Base-by-base conservation (phyloP, 164 flowering plant species). In the Chloranthus sessilifolius region DNA sequence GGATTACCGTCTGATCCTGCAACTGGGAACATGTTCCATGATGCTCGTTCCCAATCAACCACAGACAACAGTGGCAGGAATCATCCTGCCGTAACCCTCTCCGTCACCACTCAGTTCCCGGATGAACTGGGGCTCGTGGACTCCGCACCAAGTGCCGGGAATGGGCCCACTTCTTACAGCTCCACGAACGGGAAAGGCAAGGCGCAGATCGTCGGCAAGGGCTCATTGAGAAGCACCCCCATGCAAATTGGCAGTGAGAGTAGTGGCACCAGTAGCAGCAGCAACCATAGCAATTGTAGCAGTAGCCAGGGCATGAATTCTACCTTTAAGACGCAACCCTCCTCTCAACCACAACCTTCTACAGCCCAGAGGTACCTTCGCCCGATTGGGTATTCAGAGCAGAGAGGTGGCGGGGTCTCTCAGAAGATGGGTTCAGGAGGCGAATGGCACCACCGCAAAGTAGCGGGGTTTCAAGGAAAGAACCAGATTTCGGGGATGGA, bases 361-460 rank as follows among this genome's bases (percentile, higher is more conserved):
- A 63, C 81, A 20, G 28, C 50, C 23, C 88, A 79, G 45, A 83
- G 72, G 37, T 66, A 75, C 55, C 53, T 61, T 54, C 64, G 67
- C 50, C 57, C 66, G 1, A 25, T 79, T 0, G 85, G 81, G 4
- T 69, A 74, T 53, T 60, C 59, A 26, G 80, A 81, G 49, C 84
- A 74, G 53, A 76, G 81, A 66, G 78, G 73, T 35, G 64, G 72
- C 22, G 73, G 69, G 19, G 30, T 38, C 17, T 62, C 81, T 17
- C 83, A 75, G 37, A 83, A 68, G 62, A 69, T 53, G 21, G 61
- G 56, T 36, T 62, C 82, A 1, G 78, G 71, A 25, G 59, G 68
- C 7, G 88, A 85, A 26, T 80, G 85, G 84, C 57, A 76, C 23
- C 75, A 82, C 28, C 84, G 87, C 5, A 77, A 85, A 62, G 57